Evolutionary conservation across 2,329 filamentous ascomycete genomes (phyloP).

Genomic region (Orbilia javanica): DNA sequence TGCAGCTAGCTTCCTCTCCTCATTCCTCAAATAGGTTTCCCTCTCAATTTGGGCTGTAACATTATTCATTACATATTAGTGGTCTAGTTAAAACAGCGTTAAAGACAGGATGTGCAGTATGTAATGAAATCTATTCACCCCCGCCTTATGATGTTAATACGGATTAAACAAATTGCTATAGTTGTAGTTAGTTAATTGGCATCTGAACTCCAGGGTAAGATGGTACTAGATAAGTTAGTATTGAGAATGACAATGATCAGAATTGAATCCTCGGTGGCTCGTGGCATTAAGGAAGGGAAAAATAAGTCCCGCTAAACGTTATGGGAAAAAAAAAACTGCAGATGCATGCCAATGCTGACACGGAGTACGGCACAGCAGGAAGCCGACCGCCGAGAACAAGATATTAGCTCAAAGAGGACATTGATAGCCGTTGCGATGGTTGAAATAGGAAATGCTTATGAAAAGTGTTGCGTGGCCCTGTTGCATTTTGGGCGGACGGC

Average conservation of each 20-base stretch:
- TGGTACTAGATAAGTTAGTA: background rate
- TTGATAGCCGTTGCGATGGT: slow-evolving; percentile 6
- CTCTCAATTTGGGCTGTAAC: slow-evolving; percentile 10
- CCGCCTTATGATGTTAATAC: slow-evolving; percentile 2
- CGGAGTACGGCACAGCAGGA: slow-evolving; percentile 8
- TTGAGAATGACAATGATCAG: slow-evolving; percentile 1
- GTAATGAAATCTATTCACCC: slow-evolving; percentile 26
- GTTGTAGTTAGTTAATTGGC: slow-evolving; percentile 26
- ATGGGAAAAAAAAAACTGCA: slow-evolving; percentile 5
- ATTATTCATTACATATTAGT: slow-evolving; percentile 57
- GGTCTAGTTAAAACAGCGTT: slow-evolving; percentile 37
- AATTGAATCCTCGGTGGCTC: slow-evolving; percentile 24
- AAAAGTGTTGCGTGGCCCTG: slow-evolving; percentile 34
- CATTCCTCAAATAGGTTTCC: background rate
- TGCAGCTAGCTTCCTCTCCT: background rate
- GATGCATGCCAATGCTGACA: slow-evolving; percentile 31
- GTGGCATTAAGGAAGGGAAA: slow-evolving; percentile 1
- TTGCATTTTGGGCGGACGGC: slow-evolving; percentile 35
- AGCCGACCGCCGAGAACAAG: slow-evolving; percentile 7
- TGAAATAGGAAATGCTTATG: slow-evolving; percentile 4
- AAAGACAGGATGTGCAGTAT: slow-evolving; percentile 40
- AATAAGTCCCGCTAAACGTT: slow-evolving; percentile 28
- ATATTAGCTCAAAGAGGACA: slow-evolving; percentile 10
- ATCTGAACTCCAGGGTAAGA: slow-evolving; percentile 27
- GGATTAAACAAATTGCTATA: slow-evolving; percentile 24